Evolutionary conservation across 176 grass and related monocot species (phyloP).

Genomic region (Themeda triandra): DNA sequence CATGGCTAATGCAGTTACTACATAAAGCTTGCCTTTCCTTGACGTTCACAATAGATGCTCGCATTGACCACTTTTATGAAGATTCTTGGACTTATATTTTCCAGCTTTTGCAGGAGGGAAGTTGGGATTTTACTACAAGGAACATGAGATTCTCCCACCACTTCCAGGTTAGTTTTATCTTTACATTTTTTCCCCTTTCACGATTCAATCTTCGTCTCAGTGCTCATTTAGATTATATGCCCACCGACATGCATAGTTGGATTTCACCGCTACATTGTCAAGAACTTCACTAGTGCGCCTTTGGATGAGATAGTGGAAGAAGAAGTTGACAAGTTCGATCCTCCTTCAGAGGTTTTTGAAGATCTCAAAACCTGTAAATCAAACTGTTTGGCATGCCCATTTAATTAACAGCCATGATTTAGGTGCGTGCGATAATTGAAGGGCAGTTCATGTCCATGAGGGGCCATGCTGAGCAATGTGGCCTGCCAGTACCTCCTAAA

Average conservation of each 20-base stretch:
- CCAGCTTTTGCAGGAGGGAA: slow-evolving; percentile 47
- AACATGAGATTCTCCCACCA: slow-evolving; percentile 88
- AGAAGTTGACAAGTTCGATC: slow-evolving; percentile 60
- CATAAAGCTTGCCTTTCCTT: slow-evolving; percentile 9
- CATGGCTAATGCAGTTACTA: not conserved
- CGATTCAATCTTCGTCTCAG: not conserved
- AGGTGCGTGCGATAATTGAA: slow-evolving; percentile 67
- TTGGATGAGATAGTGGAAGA: slow-evolving; percentile 25
- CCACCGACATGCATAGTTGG: slow-evolving; percentile 40
- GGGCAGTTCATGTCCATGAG: slow-evolving; percentile 84
- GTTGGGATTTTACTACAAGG: slow-evolving; percentile 88
- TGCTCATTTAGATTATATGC: not conserved
- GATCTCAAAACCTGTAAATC: not conserved
- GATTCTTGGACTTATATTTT: slow-evolving; percentile 6
- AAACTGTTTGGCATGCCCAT: not conserved
- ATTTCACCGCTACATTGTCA: slow-evolving; percentile 52
- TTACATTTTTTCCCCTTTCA: slow-evolving; percentile 1
- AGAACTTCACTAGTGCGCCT: slow-evolving; percentile 21
- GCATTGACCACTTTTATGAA: slow-evolving; percentile 8
- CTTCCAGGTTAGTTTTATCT: slow-evolving; percentile 54
- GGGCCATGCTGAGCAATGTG: slow-evolving; percentile 78
- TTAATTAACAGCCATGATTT: not conserved
- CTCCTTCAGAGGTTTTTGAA: slow-evolving; percentile 59
- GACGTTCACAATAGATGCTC: slow-evolving; percentile 4
- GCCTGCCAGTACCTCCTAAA: slow-evolving; percentile 74